These are phyloP conservation scores for Vanderwaltozyma verrucispora DNA, from an alignment of 805 yeast genomes.

Conservation along the genomic window DNA sequence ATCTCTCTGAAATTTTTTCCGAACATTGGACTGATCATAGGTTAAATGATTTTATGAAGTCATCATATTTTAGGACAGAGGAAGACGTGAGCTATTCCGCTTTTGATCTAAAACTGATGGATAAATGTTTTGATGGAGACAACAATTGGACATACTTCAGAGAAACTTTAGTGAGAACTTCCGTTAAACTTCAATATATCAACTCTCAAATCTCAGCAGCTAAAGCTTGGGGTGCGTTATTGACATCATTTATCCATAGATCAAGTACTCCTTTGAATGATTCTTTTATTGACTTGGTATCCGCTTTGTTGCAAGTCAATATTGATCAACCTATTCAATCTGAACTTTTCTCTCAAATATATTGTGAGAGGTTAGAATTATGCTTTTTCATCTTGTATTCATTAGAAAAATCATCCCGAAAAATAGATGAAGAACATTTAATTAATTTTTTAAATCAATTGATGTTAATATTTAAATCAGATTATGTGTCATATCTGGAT, in stretches of 20 bases:
- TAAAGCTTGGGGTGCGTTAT: conserved; percentile 67
- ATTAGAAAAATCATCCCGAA: conserved; percentile 14
- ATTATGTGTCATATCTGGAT: conserved; percentile 38
- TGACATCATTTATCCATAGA: conserved; percentile 51
- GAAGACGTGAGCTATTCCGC: conserved; percentile 43
- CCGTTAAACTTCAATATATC: conserved; percentile 52
- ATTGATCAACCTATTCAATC: conserved; percentile 41
- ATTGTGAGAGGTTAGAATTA: conserved; percentile 57
- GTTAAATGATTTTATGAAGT: conserved; percentile 42
- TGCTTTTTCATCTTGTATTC: conserved; percentile 38
- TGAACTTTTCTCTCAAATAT: conserved; percentile 39
- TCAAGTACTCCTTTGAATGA: conserved; percentile 27
- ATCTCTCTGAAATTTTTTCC: conserved; percentile 37
- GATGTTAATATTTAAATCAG: conserved; percentile 34
- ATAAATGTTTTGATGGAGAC: conserved; percentile 39
- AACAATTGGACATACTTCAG: conserved; percentile 40
- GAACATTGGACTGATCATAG: conserved; percentile 37
- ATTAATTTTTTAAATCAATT: conserved; percentile 14
- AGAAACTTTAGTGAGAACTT: conserved; percentile 43
- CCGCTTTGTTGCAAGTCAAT: conserved; percentile 42
- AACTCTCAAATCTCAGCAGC: conserved; percentile 61
- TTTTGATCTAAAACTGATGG: conserved; percentile 56
- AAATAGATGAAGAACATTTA: conserved; percentile 21
- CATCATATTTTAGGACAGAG: conserved; percentile 36
- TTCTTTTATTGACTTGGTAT: conserved; percentile 33